Evolutionary conservation across 352 stramenopile genomes (phyloP).

Genomic region (Globisporangium cylindrosporum): DNA sequence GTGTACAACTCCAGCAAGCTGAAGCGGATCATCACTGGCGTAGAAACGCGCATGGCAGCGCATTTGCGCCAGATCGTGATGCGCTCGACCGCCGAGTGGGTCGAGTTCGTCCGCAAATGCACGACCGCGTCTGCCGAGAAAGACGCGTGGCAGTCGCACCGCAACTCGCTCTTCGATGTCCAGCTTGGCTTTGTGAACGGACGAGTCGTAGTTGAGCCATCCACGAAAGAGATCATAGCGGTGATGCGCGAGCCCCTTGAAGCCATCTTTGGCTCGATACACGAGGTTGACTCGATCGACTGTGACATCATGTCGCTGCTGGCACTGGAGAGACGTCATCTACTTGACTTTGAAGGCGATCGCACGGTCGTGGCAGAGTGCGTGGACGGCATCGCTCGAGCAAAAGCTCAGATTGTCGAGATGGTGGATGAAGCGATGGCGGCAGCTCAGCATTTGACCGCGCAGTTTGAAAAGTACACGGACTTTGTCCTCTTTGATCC

Average conservation of each 20-base stretch:
- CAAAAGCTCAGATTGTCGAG: constrained; percentile 52
- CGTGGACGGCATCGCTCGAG: constrained; percentile 36
- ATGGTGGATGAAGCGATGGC: constrained; percentile 67
- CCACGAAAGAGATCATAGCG: constrained; percentile 61
- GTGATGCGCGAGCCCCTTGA: constrained; percentile 82
- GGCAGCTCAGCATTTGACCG: constrained; percentile 56
- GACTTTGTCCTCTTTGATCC: constrained; percentile 85
- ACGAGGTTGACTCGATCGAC: constrained; percentile 85
- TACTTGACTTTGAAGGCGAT: constrained; percentile 54
- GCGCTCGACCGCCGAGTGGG: constrained; percentile 55
- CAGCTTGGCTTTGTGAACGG: constrained; percentile 54
- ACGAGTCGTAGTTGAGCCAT: constrained; percentile 59
- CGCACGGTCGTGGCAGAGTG: constrained; percentile 44
- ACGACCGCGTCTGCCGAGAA: constrained; percentile 12
- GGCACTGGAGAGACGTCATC: constrained; percentile 49
- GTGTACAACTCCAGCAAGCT: constrained; percentile 60
- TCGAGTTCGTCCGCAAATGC: constrained; percentile 44
- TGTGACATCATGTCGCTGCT: constrained; percentile 90
- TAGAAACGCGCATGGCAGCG: constrained; percentile 84
- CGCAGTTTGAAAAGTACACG: constrained; percentile 75
- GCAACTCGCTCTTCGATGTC: constrained; percentile 82
- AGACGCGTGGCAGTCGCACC: constrained; percentile 44
- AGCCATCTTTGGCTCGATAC: constrained; percentile 64
- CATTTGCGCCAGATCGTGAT: constrained; percentile 79
- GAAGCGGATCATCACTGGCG: constrained; percentile 73